These are phyloP conservation scores for Bacterosira constricta DNA, from an alignment of 108 stramenopile species.

Conservation along the genomic window DNA sequence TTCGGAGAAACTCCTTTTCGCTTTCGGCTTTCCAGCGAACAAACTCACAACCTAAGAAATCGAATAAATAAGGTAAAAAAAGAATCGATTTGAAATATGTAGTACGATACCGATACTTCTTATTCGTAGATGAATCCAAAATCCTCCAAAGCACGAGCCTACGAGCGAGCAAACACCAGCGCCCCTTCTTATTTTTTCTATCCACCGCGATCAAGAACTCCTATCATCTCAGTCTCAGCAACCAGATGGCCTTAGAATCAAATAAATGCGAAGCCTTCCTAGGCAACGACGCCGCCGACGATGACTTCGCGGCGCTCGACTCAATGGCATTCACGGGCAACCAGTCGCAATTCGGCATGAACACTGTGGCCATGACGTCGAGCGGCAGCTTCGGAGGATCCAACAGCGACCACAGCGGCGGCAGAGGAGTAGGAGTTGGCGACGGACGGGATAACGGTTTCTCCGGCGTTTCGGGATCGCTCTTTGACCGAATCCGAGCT, in stretches of 20 bases:
- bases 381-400: not conserved
- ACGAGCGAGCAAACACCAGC: too few species aligned
- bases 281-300: constrained; percentile 10
- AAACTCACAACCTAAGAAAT: too few species aligned
- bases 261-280: constrained; percentile 60
- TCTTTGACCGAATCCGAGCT: constrained; percentile 40
- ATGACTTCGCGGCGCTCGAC: constrained; percentile 36
- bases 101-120: too few species aligned
- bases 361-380: not conserved
- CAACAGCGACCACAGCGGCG: not conserved
- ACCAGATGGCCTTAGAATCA: constrained; percentile 23
- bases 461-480: constrained; percentile 27
- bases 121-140: too few species aligned
- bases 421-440: not conserved
- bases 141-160: too few species aligned
- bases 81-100: too few species aligned
- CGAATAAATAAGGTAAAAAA: too few species aligned
- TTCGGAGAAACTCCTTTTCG: too few species aligned
- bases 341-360: not conserved
- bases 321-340: constrained; percentile 15
- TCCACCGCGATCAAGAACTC: not conserved
- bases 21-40: too few species aligned
- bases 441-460: not conserved
- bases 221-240: not conserved
- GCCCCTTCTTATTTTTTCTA: too few species aligned